Percentiles rank a stretch among this genome's conserved stretches.
phyloP scores from a whole-genome alignment of 1,139 yeast species.

The Nakaseomyces sp. region DNA sequence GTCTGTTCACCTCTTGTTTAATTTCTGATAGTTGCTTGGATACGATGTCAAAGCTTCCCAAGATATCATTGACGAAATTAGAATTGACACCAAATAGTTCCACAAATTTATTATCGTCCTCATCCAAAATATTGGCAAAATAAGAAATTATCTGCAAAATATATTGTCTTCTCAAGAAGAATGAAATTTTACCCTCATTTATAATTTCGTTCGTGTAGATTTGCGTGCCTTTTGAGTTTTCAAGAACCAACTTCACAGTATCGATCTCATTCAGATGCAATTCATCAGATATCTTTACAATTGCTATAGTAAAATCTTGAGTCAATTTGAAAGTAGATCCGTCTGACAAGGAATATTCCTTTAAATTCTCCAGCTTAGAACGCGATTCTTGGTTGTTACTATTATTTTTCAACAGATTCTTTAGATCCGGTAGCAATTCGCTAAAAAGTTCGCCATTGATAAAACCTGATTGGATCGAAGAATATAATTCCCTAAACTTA shows the following conservation, averaged over 20 bases:
- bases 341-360: slow-evolving; percentile 43
- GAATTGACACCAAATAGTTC: slow-evolving; percentile 18
- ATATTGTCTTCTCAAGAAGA: slow-evolving; percentile 59
- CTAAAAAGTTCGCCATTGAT: slow-evolving; percentile 19
- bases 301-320: slow-evolving; percentile 43
- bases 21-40: slow-evolving; percentile 48
- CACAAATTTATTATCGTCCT: slow-evolving; percentile 20
- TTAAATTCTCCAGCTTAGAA: slow-evolving; percentile 40
- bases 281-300: slow-evolving; percentile 52
- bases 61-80: slow-evolving; percentile 35
- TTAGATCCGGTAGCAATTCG: slow-evolving; percentile 24
- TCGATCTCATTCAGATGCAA: slow-evolving; percentile 60
- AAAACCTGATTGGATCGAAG: slow-evolving; percentile 22
- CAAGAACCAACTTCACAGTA: slow-evolving; percentile 46
- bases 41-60: slow-evolving; percentile 48
- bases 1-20: slow-evolving; percentile 59
- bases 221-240: slow-evolving; percentile 37
- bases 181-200: slow-evolving; percentile 67
- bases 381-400: slow-evolving; percentile 47
- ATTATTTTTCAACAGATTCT: slow-evolving; percentile 15
- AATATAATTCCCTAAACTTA: slow-evolving; percentile 24
- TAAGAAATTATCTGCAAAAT: slow-evolving; percentile 64
- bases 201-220: slow-evolving; percentile 33
- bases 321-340: slow-evolving; percentile 43
- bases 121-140: slow-evolving; percentile 34